A percentile compares a stretch with the other conserved stretches of the same genome.
Evolutionary conservation across 2,329 filamentous ascomycete genomes (phyloP).

Genomic region (Fusarium sarcochroum): DNA sequence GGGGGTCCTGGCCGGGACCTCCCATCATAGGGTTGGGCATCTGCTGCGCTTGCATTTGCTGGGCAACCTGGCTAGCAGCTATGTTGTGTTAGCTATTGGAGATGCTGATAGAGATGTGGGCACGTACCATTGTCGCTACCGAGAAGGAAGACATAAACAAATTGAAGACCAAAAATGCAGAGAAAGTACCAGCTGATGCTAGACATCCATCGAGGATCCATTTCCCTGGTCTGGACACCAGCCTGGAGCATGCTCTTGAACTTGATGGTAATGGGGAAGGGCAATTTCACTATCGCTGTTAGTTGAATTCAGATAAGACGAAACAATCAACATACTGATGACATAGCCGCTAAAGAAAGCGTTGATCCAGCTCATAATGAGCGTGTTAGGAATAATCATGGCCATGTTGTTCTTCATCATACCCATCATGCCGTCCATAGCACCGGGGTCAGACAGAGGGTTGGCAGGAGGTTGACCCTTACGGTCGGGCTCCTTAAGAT

Average conservation of each 20-base stretch:
- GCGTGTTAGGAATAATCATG: conserved; percentile 98
- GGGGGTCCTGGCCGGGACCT: conserved; percentile 91
- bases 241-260: conserved; percentile 99
- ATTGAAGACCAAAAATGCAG: conserved; percentile 95
- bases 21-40: conserved; percentile 77
- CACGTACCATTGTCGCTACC: conserved; percentile 93
- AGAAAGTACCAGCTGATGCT: conserved; percentile 99
- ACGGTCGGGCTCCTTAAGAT: conserved; percentile 88
- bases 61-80: conserved; percentile 93
- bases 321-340: conserved; percentile 75
- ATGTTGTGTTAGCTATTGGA: conserved; percentile 16
- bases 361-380: conserved; percentile 99
- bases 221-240: conserved; percentile 93
- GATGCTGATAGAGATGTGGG: neutral
- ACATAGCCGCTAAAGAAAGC: conserved; percentile 99
- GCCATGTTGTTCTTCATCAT: conserved; percentile 99
- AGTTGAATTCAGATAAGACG: conserved; percentile 5
- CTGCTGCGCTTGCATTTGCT: conserved; percentile 83
- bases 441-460: conserved; percentile 93
- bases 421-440: conserved; percentile 99
- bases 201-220: conserved; percentile 98
- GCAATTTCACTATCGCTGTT: conserved; percentile 81
- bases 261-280: conserved; percentile 96
- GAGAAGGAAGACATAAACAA: conserved; percentile 96
- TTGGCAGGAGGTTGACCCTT: conserved; percentile 91